These are phyloP conservation scores for Aspergillus quadrilineatus DNA, from an alignment of 2,329 filamentous ascomycete genomes.

Conservation along the genomic window DNA sequence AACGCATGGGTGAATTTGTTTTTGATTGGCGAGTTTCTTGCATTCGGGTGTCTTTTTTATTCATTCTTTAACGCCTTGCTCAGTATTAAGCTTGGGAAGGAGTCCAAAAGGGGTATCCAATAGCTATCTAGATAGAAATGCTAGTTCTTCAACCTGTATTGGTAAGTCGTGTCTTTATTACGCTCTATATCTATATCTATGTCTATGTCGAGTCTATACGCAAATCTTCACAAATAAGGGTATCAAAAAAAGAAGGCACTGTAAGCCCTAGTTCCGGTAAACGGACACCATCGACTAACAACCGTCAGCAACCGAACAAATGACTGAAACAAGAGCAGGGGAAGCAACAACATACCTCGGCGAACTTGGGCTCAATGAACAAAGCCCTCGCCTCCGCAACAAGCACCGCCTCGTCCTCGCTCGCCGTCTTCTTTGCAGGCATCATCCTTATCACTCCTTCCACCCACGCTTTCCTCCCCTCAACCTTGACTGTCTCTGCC, in stretches of 20 bases:
- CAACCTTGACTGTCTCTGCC: conserved; percentile 34
- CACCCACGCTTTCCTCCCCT: conserved; percentile 41
- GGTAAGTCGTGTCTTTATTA: conserved; percentile 3
- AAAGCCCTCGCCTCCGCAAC: conserved; percentile 39
- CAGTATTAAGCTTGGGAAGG: conserved; percentile 17
- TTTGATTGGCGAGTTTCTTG: conserved; percentile 15
- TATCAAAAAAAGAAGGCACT: background rate
- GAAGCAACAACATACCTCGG: conserved; percentile 28
- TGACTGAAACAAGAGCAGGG: background rate
- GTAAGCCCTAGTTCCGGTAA: conserved; percentile 22
- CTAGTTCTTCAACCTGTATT: conserved; percentile 1
- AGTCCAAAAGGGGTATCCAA: conserved; percentile 14
- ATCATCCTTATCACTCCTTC: conserved; percentile 30
- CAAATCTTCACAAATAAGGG: background rate
- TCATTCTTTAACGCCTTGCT: conserved; percentile 10
- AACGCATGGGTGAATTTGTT: conserved; percentile 18
- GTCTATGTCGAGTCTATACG: conserved; percentile 9
- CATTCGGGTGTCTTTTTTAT: conserved; percentile 12
- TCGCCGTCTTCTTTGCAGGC: conserved; percentile 18
- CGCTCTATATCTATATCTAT: background rate
- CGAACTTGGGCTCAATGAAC: conserved; percentile 41
- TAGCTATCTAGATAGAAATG: conserved; percentile 23
- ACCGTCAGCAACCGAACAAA: background rate
- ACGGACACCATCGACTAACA: conserved; percentile 35
- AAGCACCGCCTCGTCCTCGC: conserved; percentile 24